Conservation (phyloP, 257 asterid species). For the Knoxia roxburghii region DNA sequence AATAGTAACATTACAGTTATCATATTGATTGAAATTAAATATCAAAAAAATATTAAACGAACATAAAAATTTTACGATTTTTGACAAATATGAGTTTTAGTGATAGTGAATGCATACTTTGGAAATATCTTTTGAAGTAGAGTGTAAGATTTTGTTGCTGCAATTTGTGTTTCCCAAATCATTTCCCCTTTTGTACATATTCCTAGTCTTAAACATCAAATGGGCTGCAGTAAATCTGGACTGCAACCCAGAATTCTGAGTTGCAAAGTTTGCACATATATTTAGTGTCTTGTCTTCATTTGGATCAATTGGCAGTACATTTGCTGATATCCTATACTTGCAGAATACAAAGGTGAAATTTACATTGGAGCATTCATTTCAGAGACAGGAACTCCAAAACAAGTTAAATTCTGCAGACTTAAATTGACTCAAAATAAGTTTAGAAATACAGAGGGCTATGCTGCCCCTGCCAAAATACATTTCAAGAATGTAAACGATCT, state of each 20-base stretch:
- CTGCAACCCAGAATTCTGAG: neutral
- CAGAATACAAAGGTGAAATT: neutral
- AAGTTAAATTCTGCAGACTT: neutral
- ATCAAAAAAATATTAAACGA: too few species aligned
- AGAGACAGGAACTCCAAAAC: neutral
- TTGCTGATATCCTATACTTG: neutral
- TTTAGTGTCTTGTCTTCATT: neutral
- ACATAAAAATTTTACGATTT: too few species aligned
- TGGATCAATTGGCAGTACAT: neutral
- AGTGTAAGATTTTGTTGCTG: conserved; percentile 5
- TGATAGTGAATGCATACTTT: too few species aligned
- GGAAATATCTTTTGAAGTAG: too few species aligned
- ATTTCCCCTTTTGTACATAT: neutral
- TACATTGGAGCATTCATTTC: neutral
- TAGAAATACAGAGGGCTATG: too few species aligned
- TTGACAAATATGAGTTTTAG: too few species aligned
- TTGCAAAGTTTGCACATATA: neutral
- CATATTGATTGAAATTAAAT: too few species aligned
- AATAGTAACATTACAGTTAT: too few species aligned
- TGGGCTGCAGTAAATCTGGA: neutral
- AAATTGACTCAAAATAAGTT: neutral
- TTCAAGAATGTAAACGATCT: too few species aligned
- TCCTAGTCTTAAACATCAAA: neutral
- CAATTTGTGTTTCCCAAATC: neutral
- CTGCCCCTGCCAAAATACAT: neutral